Conservation (phyloP, 1,139 yeast species). For the Nakaseomyces nivariensis region DNA sequence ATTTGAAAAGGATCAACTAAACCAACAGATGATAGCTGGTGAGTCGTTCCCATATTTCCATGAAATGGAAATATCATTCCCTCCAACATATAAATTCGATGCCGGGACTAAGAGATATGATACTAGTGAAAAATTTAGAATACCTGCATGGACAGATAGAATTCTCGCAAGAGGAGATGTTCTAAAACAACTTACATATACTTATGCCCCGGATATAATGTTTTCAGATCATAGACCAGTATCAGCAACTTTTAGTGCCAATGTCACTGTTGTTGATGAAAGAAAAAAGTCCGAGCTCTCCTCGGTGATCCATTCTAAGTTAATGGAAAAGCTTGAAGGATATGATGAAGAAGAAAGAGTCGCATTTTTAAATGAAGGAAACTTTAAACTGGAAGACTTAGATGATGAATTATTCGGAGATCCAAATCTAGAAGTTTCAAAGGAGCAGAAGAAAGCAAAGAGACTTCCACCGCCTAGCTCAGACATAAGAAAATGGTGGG, state of each 20-base stretch:
- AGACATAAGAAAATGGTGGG: constrained; percentile 84
- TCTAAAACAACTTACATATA: constrained; percentile 56
- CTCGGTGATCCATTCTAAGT: constrained; percentile 43
- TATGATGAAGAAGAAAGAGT: constrained; percentile 31
- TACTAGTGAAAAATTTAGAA: constrained; percentile 81
- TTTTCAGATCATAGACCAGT: constrained; percentile 96
- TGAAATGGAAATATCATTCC: constrained; percentile 69
- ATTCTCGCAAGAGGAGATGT: constrained; percentile 47
- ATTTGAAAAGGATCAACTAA: constrained; percentile 71
- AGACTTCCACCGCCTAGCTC: constrained; percentile 82
- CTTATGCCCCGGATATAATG: constrained; percentile 46
- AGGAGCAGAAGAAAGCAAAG: constrained; percentile 21
- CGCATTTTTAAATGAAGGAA: constrained; percentile 27
- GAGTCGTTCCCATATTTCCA: constrained; percentile 76
- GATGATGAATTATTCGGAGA: constrained; percentile 7
- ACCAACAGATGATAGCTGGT: constrained; percentile 72
- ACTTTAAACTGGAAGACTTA: constrained; percentile 9
- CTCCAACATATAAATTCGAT: constrained; percentile 91
- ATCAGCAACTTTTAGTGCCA: constrained; percentile 61
- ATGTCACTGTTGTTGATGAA: constrained; percentile 64
- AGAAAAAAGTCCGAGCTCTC: constrained; percentile 47
- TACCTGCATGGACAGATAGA: constrained; percentile 97
- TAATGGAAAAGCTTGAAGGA: constrained; percentile 18
- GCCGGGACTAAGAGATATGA: constrained; percentile 79
- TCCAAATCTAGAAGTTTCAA: constrained; percentile 2